Conservation (phyloP, 2,329 filamentous ascomycete genomes). For the Paraphaeosphaeria minitans region DNA sequence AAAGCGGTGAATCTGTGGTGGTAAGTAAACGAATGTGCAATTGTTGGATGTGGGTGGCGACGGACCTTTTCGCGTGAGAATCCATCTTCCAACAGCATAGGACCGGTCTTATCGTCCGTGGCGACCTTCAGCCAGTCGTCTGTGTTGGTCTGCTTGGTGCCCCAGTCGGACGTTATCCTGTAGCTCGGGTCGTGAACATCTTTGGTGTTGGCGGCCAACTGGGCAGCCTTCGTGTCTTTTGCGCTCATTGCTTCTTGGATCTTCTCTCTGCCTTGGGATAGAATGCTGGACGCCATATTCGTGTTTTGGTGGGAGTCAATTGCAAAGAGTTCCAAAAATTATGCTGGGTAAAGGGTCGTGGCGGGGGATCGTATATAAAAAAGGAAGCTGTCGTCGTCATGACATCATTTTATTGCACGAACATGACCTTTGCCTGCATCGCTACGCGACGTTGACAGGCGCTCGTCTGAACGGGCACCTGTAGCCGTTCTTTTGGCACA, state of each 20-base stretch:
- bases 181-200: conserved; percentile 61
- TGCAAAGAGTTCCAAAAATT: conserved; percentile 5
- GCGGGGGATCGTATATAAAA: conserved; percentile 4
- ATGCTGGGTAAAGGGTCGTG: conserved; percentile 8
- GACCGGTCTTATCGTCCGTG: conserved; percentile 67
- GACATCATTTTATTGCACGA: conserved; percentile 11
- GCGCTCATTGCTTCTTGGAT: conserved; percentile 42
- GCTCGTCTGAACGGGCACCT: conserved; percentile 7
- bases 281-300: conserved; percentile 40
- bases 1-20: conserved; percentile 70
- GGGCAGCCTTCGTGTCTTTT: conserved; percentile 61
- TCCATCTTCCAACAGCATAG: conserved; percentile 72
- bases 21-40: conserved; percentile 12
- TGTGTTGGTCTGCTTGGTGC: conserved; percentile 72
- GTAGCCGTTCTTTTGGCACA: not conserved
- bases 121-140: conserved; percentile 78
- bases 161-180: conserved; percentile 76
- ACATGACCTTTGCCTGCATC: conserved; percentile 14
- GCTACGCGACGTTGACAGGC: conserved; percentile 24
- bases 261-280: conserved; percentile 35
- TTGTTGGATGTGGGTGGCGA: not conserved
- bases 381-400: conserved; percentile 7
- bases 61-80: conserved; percentile 74
- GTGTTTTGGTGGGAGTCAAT: conserved; percentile 11
- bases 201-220: conserved; percentile 64